A percentile compares a stretch with the other conserved stretches of the same genome.
These are phyloP conservation scores for Mortierella sp. DNA, from an alignment of 371 early-diverging fungal species.

Conservation along the genomic window DNA sequence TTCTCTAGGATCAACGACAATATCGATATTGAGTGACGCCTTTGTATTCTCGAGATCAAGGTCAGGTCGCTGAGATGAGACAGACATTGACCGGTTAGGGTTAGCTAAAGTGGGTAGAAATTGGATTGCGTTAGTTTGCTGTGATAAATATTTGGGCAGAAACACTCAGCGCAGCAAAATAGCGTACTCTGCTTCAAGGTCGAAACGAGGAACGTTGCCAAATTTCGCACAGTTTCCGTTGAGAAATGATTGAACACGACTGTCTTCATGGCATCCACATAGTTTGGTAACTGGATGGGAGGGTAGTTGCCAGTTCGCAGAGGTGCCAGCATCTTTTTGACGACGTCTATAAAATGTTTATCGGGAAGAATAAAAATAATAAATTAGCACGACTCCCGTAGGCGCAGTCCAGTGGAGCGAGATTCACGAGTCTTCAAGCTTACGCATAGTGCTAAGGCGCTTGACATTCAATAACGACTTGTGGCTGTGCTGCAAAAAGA, in stretches of 20 bases:
- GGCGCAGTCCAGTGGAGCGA: no score
- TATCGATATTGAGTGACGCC: constrained; percentile 24
- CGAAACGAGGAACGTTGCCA: constrained; percentile 78
- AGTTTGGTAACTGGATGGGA: constrained; percentile 65
- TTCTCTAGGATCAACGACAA: constrained; percentile 61
- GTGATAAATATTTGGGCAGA: neutral
- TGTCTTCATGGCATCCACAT: constrained; percentile 69
- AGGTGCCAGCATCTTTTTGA: constrained; percentile 73
- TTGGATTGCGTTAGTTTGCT: neutral
- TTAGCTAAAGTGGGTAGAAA: constrained; percentile 13
- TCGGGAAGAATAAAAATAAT: neutral
- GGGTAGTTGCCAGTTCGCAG: constrained; percentile 73
- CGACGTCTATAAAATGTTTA: constrained; percentile 67
- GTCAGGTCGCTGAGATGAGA: constrained; percentile 41
- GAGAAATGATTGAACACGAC: constrained; percentile 72
- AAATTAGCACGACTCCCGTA: neutral
- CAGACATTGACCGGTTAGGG: constrained; percentile 32
- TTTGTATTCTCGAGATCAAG: constrained; percentile 26
- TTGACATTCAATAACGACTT: constrained; percentile 70
- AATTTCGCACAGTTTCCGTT: constrained; percentile 72
- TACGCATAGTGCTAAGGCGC: constrained; percentile 74
- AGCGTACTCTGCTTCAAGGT: constrained; percentile 71
- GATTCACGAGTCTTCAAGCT: constrained; percentile 26
- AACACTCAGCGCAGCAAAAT: neutral
- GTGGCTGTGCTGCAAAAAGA: constrained; percentile 73